Percentiles rank a stretch among this genome's conserved stretches.
phyloP scores from a whole-genome alignment of 2,329 filamentous ascomycete species.

The Pseudopyricularia cyperi region DNA sequence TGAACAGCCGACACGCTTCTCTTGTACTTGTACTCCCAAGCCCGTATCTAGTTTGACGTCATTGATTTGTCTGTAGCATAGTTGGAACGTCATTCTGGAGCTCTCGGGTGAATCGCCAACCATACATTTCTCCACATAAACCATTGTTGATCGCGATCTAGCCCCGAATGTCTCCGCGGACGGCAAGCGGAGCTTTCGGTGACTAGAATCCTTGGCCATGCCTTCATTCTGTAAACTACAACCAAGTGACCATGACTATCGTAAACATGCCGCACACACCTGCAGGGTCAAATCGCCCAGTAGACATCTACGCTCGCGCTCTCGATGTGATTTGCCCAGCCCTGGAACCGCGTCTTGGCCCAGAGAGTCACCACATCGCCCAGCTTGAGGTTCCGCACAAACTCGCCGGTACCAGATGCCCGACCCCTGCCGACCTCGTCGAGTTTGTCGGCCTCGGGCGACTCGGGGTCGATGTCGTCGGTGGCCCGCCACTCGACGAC shows the following conservation, averaged over 20 bases:
- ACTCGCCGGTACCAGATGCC: slow-evolving; percentile 37
- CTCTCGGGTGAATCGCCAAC: neutral
- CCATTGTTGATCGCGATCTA: neutral
- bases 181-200: too few relatives aligned
- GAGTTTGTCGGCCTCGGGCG: slow-evolving; percentile 18
- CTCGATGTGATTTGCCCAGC: slow-evolving; percentile 39
- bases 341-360: slow-evolving; percentile 42
- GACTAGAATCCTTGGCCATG: too few relatives aligned
- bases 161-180: too few relatives aligned
- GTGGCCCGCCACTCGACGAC: slow-evolving; percentile 38
- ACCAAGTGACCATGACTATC: too few relatives aligned
- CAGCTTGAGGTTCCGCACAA: slow-evolving; percentile 40
- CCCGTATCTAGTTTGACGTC: neutral
- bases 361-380: slow-evolving; percentile 51
- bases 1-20: neutral
- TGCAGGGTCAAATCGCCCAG: slow-evolving; percentile 34
- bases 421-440: slow-evolving; percentile 32
- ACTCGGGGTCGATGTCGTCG: slow-evolving; percentile 32
- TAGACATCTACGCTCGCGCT: slow-evolving; percentile 41
- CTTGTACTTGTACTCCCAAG: neutral
- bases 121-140: neutral
- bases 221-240: too few relatives aligned
- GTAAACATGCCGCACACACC: too few relatives aligned
- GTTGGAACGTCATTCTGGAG: neutral
- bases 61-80: neutral